phyloP scores from a whole-genome alignment of 768 basidiomycete genomes.

The Trametes cinnabarina region DNA sequence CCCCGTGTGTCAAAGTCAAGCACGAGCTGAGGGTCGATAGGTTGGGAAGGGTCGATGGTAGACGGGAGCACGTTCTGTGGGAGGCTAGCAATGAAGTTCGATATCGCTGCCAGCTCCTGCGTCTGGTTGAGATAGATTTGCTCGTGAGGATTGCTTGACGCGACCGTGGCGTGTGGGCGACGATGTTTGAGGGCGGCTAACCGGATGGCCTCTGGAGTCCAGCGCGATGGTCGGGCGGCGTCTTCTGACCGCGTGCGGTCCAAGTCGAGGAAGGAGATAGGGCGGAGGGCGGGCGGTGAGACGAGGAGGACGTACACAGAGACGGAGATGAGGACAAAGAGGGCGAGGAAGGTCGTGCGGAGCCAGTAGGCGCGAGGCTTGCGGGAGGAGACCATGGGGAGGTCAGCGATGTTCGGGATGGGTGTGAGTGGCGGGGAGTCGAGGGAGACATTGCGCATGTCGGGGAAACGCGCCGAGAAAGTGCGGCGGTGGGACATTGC shows the following conservation, averaged over 20 bases:
- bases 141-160: slow-evolving; percentile 23
- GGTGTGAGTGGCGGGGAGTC: slow-evolving; percentile 30
- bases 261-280: slow-evolving; percentile 28
- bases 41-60: slow-evolving; percentile 55
- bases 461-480: slow-evolving; percentile 27
- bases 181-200: slow-evolving; percentile 23
- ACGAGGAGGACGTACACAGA: slow-evolving; percentile 57
- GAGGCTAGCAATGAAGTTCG: slow-evolving; percentile 69
- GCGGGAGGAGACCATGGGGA: slow-evolving; percentile 28
- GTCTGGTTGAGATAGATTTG: slow-evolving; percentile 47
- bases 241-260: slow-evolving; percentile 16
- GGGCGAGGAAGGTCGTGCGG: slow-evolving; percentile 52
- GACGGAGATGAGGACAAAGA: slow-evolving; percentile 49
- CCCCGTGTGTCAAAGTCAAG: slow-evolving; percentile 81
- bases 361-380: slow-evolving; percentile 43
- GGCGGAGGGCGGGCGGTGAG: slow-evolving; percentile 43
- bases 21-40: slow-evolving; percentile 78
- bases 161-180: slow-evolving; percentile 3
- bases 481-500: slow-evolving; percentile 32
- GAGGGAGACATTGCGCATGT: slow-evolving; percentile 25
- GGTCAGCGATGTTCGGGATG: slow-evolving; percentile 26
- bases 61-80: slow-evolving; percentile 74
- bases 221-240: slow-evolving; percentile 33
- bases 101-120: slow-evolving; percentile 73
- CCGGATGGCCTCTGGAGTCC: slow-evolving; percentile 34